Conservation (phyloP, 768 basidiomycete genomes). For the Pleurotus pulmonarius region DNA sequence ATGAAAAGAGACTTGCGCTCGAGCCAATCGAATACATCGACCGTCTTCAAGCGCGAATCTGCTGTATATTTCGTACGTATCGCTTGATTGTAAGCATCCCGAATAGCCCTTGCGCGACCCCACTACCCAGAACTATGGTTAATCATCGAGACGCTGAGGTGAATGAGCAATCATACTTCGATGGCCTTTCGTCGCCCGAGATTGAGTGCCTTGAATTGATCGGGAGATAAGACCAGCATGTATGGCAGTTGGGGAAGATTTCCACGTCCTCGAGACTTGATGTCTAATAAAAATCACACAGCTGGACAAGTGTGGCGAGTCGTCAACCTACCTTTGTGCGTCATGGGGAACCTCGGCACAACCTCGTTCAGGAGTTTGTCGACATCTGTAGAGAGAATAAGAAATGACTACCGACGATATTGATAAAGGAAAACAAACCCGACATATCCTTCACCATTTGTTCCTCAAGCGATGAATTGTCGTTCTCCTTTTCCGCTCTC, state of each 20-base stretch:
- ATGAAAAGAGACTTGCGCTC: slow-evolving; percentile 35
- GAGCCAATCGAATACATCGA: slow-evolving; percentile 46
- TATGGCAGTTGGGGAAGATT: slow-evolving; percentile 30
- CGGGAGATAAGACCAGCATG: slow-evolving; percentile 27
- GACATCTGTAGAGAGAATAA: background rate
- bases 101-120: slow-evolving; percentile 43
- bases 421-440: too few species aligned
- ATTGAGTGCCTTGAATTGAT: slow-evolving; percentile 32
- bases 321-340: slow-evolving; percentile 29
- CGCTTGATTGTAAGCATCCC: slow-evolving; percentile 31
- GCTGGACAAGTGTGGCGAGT: background rate
- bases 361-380: slow-evolving; percentile 24
- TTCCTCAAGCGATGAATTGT: too few species aligned
- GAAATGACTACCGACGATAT: too few species aligned
- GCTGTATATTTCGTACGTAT: slow-evolving; percentile 10
- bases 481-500: background rate
- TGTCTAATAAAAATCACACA: slow-evolving; percentile 16
- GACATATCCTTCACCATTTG: too few species aligned
- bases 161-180: slow-evolving; percentile 29
- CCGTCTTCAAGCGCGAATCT: slow-evolving; percentile 28
- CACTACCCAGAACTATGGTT: slow-evolving; percentile 27
- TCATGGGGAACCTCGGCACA: slow-evolving; percentile 38
- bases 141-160: background rate
- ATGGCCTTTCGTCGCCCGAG: slow-evolving; percentile 49
- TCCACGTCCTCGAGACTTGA: slow-evolving; percentile 14